Evolutionary conservation across 345 rosid genomes (phyloP).

Genomic region (Stellera chamaejasme): DNA sequence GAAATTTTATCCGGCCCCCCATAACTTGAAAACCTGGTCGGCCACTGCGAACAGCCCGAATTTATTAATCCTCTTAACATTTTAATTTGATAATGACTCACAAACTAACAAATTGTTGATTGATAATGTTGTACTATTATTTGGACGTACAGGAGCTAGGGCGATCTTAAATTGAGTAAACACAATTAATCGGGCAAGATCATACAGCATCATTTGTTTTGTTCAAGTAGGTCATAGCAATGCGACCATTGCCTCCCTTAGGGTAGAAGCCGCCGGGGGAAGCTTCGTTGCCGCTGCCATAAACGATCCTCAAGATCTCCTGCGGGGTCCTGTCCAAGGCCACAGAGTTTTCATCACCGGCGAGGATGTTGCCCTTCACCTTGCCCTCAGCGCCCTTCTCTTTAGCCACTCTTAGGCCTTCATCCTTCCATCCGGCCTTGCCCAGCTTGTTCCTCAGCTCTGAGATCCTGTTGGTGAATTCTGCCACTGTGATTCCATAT

Average conservation of each 20-base stretch:
- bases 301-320: slow-evolving; percentile 52
- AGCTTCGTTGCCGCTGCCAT: slow-evolving; percentile 50
- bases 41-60: no score
- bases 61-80: no score
- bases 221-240: slow-evolving; percentile 36
- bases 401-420: slow-evolving; percentile 37
- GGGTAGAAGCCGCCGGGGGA: slow-evolving; percentile 62
- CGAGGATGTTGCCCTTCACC: slow-evolving; percentile 41
- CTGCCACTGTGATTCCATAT: slow-evolving; percentile 28
- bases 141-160: background rate
- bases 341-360: slow-evolving; percentile 34
- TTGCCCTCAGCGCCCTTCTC: slow-evolving; percentile 33
- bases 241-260: slow-evolving; percentile 45
- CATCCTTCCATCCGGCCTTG: slow-evolving; percentile 35
- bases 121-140: background rate
- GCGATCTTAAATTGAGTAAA: background rate
- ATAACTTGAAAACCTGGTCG: no score
- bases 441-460: slow-evolving; percentile 29
- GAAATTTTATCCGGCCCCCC: no score
- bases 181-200: background rate
- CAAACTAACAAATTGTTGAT: no score
- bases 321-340: slow-evolving; percentile 46
- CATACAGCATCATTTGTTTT: no score
- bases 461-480: slow-evolving; percentile 32
- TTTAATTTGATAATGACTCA: no score